Evolutionary conservation across 2,329 filamentous ascomycete species (phyloP).

Genomic region (Aspergillus fructus): DNA sequence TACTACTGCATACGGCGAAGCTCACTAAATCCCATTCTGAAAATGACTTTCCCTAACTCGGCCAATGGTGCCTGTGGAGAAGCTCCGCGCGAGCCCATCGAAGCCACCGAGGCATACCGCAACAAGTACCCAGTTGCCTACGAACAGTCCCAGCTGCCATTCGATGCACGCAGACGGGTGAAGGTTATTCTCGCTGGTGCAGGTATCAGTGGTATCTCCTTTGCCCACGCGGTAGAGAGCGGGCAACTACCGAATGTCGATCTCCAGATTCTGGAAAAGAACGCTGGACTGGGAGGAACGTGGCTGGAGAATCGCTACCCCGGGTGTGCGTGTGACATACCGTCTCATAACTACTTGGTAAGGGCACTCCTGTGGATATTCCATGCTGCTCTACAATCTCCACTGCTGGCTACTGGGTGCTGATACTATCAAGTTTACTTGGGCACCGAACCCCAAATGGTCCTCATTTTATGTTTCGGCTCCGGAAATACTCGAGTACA

Average conservation of each 20-base stretch:
- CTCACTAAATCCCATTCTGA: too few species aligned
- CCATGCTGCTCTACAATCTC: too few species aligned
- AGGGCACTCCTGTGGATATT: too few species aligned
- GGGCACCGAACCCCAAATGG: too few species aligned
- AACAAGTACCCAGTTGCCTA: neutral
- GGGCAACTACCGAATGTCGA: neutral
- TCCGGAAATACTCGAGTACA: too few species aligned
- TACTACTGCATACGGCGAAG: too few species aligned
- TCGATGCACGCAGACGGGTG: neutral
- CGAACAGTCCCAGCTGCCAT: conserved; percentile 2
- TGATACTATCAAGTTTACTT: too few species aligned
- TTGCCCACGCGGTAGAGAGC: conserved; percentile 7
- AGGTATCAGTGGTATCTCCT: conserved; percentile 11
- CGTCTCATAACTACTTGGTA: conserved; percentile 26
- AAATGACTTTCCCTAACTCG: neutral
- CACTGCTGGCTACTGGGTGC: too few species aligned
- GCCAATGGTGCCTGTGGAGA: neutral
- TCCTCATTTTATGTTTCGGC: too few species aligned
- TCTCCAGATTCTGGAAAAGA: conserved; percentile 17
- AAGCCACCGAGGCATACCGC: neutral
- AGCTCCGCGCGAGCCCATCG: neutral
- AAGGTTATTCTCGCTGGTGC: conserved; percentile 9
- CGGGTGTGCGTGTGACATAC: conserved; percentile 34
- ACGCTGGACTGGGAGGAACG: conserved; percentile 30
- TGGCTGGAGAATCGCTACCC: conserved; percentile 33